Evolutionary conservation across 495 filamentous ascomycete species (phyloP), one percentile per base, ranked within the genome.

Genomic region (Cercophora scortea): DNA sequence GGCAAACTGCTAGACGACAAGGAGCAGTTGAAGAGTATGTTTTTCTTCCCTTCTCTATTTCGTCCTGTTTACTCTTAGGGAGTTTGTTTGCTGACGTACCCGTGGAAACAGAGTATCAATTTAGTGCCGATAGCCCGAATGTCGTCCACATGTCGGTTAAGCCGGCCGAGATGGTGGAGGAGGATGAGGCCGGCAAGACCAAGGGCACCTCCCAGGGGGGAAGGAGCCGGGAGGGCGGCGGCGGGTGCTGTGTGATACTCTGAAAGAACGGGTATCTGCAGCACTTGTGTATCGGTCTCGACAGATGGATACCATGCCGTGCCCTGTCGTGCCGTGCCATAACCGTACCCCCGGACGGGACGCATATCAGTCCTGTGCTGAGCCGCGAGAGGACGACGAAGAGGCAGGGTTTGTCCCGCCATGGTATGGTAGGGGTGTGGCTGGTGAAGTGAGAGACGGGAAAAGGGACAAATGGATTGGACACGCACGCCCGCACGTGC

Each of bases 81-180:
- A 13, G 16, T 15, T 2, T 8, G 15, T 15, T 16, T 10, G 1
- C 42, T 47, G 47, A 50, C 55, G 16, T 6, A 10, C n/a, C n/a
- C n/a, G 3, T 53, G 47, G 15, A 34, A 16, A 15, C 60, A 95
- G 90, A 94, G 47, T 92, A 87, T 60, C 82, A 80, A 45, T 91
- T 96, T 61, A 85, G 77, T 53, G 67, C 74, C 25, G 86, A 85
- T 32, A 60, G 71, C 45, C 74, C 86, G 19, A 94, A 94, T 59
- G 88, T 95, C 47, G 83, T 96, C 12, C 90, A 96, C 71, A 95
- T 96, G 90, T 93, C 88, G 17, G 79, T 96, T 50, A 86, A 87
- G 60, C 90, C 90, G 2, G 85, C 90, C 67, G 90, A 96, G 55
- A 74, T 93, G 53, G 79, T 91, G 51, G 90, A 96, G 54, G 90